phyloP scores from a whole-genome alignment of 768 basidiomycete genomes.

The Mycena rebaudengoi region DNA sequence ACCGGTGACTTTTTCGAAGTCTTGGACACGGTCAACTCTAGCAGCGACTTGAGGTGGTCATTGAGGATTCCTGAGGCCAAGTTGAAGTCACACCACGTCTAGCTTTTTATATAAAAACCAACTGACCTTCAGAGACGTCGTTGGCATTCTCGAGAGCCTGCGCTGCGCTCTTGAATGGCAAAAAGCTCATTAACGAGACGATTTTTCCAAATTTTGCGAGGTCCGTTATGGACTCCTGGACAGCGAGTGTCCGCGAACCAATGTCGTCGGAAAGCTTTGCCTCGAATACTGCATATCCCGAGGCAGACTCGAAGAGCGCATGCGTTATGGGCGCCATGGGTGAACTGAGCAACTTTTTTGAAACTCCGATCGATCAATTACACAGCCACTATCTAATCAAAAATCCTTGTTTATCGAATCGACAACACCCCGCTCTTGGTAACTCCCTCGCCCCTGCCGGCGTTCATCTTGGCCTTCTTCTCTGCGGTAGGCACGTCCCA shows the following conservation, averaged over 20 bases:
- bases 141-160: constrained; percentile 96
- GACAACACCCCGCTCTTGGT: constrained; percentile 60
- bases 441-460: constrained; percentile 46
- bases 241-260: constrained; percentile 76
- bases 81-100: constrained; percentile 7
- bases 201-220: constrained; percentile 91
- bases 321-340: constrained; percentile 61
- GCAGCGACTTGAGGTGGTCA: constrained; percentile 81
- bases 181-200: constrained; percentile 90
- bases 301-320: constrained; percentile 91
- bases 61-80: constrained; percentile 77
- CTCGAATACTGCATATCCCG: constrained; percentile 94
- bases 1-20: constrained; percentile 74
- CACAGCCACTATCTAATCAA: neutral
- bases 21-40: constrained; percentile 89
- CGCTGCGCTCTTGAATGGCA: constrained; percentile 92
- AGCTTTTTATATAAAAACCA: neutral
- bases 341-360: neutral
- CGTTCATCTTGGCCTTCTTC: constrained; percentile 60
- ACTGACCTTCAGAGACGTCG: constrained; percentile 92
- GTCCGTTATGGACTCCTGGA: constrained; percentile 89
- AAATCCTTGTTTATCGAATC: constrained; percentile 42
- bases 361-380: neutral
- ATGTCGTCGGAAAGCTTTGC: constrained; percentile 89
- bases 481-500: constrained; percentile 68